phyloP scores from a whole-genome alignment of 192 early-diverging fungal species.

The Backusella westeae region DNA sequence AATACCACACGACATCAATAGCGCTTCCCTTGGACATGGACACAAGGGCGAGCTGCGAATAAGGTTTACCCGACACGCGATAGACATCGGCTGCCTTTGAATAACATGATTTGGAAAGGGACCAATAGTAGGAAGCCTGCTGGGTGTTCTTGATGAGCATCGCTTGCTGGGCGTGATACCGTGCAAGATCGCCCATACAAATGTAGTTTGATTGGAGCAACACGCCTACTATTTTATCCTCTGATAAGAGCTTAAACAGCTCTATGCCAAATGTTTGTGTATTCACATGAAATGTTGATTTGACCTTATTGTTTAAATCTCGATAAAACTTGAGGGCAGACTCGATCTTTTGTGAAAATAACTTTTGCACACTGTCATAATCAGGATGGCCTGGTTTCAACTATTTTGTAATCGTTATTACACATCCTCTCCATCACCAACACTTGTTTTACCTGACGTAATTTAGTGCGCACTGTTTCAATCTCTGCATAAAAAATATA shows the following conservation, averaged over 20 bases:
- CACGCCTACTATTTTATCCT: slow-evolving; percentile 4
- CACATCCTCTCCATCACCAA: background rate
- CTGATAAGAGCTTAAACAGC: slow-evolving; percentile 23
- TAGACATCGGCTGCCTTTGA: slow-evolving; percentile 24
- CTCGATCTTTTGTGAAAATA: slow-evolving; percentile 43
- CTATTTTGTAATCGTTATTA: background rate
- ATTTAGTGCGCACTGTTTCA: slow-evolving; percentile 46
- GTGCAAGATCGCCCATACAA: slow-evolving; percentile 54
- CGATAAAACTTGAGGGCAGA: slow-evolving; percentile 56
- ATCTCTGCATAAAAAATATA: slow-evolving; percentile 54
- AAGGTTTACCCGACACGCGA: slow-evolving; percentile 29
- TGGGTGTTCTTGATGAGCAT: background rate
- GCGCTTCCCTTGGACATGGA: slow-evolving; percentile 26
- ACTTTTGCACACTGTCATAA: slow-evolving; percentile 27
- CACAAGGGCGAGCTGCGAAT: slow-evolving; percentile 35
- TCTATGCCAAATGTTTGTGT: slow-evolving; percentile 45
- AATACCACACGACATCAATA: slow-evolving; percentile 41
- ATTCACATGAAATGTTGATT: slow-evolving; percentile 46
- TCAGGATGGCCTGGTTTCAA: background rate
- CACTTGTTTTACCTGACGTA: slow-evolving; percentile 43
- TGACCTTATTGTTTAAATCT: slow-evolving; percentile 45
- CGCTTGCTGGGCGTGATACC: slow-evolving; percentile 40
- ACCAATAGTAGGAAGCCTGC: slow-evolving; percentile 3
- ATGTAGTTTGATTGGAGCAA: slow-evolving; percentile 52
- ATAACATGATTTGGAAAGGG: slow-evolving; percentile 26